Evolutionary conservation across 2,329 filamentous ascomycete genomes (phyloP).

Genomic region (Aspergillus uvarum): DNA sequence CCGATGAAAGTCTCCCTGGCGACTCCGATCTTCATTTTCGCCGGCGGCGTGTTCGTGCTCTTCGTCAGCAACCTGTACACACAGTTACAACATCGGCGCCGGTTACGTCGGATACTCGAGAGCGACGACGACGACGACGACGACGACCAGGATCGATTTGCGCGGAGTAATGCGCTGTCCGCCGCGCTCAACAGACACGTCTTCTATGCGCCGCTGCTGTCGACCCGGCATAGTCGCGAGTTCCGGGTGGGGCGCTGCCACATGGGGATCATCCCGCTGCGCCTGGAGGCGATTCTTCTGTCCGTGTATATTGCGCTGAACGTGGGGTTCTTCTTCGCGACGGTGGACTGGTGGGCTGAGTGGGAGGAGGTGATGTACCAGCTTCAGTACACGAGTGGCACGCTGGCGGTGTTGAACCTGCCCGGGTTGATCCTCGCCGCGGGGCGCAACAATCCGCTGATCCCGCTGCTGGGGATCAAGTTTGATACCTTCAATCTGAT

Average conservation of each 20-base stretch:
- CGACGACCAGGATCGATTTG: constrained; percentile 25
- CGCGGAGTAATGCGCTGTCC: constrained; percentile 14
- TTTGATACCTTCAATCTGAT: constrained; percentile 94
- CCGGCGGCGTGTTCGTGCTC: constrained; percentile 23
- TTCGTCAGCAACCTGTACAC: constrained; percentile 26
- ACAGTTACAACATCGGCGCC: constrained; percentile 26
- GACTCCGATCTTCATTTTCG: constrained; percentile 32
- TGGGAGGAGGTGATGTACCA: constrained; percentile 34
- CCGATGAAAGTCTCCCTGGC: constrained; percentile 35
- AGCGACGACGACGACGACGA: constrained; percentile 23
- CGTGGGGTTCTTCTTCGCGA: constrained; percentile 63
- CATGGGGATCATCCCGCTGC: constrained; percentile 70
- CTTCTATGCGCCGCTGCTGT: constrained; percentile 63
- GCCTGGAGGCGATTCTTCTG: constrained; percentile 70
- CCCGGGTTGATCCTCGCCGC: constrained; percentile 83
- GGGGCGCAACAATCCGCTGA: constrained; percentile 87
- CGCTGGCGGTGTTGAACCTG: constrained; percentile 81
- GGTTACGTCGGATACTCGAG: constrained; percentile 20
- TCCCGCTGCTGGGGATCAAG: constrained; percentile 73
- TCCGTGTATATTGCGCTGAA: constrained; percentile 66
- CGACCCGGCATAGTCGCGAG: constrained; percentile 71
- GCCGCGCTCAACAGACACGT: constrained; percentile 41
- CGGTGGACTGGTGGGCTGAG: constrained; percentile 34
- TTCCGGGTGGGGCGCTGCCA: constrained; percentile 61
- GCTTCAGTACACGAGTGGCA: constrained; percentile 78